Evolutionary conservation across 805 yeast genomes (phyloP), one percentile per base, ranked within the genome.

Genomic region (Candida methanosorbosa): DNA sequence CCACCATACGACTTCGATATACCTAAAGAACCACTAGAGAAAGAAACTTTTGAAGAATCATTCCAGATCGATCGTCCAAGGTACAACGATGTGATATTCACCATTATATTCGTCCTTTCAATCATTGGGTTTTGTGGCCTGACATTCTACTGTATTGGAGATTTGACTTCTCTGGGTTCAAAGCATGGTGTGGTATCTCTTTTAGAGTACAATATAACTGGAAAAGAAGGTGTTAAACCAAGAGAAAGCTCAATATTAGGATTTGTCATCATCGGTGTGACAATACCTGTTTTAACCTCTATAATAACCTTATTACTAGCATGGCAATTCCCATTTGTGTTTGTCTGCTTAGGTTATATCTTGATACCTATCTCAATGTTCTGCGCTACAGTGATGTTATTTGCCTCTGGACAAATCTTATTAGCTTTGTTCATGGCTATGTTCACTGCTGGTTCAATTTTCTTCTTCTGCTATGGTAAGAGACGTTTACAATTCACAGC

Each of bases 21-120:
- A 19, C 57, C 60, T 3, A 43, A 39, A 20, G 30, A 44, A 7
- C 61, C 60, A n/a, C 41, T 41, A 18, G 51, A 46, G 23, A 38
- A 46, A 32, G 60, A 57, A 20, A 61, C 68, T 5, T 85, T 78
- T 51, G 83, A 77, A 22, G 76, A 83, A 32, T 71, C 80, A 2
- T 86, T 86, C 56, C 72, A 76, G 41, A 66, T 83, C 20, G 70
- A 67, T 22, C 59, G 59, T 36, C 86, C 87, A 2, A 70, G 61
- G 38, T 73, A 66, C 59, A 78, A 86, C 48, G 95, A 86, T 55
- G 70, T 78, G 70, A 74, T 80, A 0, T 81, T 81, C 50, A 69
- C 83, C 0, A 41, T 81, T 8, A 66, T 84, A 7, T 59, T 58
- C 16, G 20, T 59, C 2, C 57, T 40, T 6, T 45, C 51, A 0